Base-by-base conservation (phyloP, 768 basidiomycete genomes). In the Cystobasidium onofrii region DNA sequence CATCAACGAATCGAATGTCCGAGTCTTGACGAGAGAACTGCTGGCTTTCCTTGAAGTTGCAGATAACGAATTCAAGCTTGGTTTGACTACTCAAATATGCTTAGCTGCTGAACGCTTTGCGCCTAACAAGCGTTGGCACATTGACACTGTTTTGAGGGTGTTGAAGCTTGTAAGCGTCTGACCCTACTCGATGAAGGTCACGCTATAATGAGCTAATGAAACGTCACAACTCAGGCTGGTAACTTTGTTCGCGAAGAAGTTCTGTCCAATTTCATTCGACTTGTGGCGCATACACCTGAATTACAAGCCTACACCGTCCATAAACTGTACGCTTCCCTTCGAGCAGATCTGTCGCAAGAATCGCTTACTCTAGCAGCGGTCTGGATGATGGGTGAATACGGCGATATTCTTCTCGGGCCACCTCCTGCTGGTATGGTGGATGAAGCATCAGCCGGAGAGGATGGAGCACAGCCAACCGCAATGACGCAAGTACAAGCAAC, bases 41-140 rank as follows among this genome's bases (percentile, higher is more conserved):
- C 85, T 98, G 55, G 91, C 92, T 0, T 99, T 98, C 87, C 86
- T 99, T 18, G 95, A 98, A 78, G 91, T 97, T 23, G 95, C 96
- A 34, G 96, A 98, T 79, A 94, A 97, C 75, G 96, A 99, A 80
- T 99, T 99, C 84, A 99, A 99, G 83, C 86, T 92, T 17, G 90
- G 92, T 0, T 89, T 99, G 88, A 99, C 96, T 0, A 97, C 95
- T 0, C 95, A 99, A 81, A 93, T 99, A 61, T 91, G 89, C 67
- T 84, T 97, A 29, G 95, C 93, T 1, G 96, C 96, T 0, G 96
- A 99, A 81, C 85, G 93, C 55, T 98, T 91, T 80, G 95, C 95
- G 0, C 96, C 96, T 0, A 97, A 95, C 81, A 94, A 94, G 82
- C 86, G 96, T 76, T 99, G 95, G 95, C 96, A 99, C 80, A 99